These are phyloP conservation scores for Paracorniculantispora psalliotae DNA, from an alignment of 2,329 filamentous ascomycete genomes.

Conservation along the genomic window DNA sequence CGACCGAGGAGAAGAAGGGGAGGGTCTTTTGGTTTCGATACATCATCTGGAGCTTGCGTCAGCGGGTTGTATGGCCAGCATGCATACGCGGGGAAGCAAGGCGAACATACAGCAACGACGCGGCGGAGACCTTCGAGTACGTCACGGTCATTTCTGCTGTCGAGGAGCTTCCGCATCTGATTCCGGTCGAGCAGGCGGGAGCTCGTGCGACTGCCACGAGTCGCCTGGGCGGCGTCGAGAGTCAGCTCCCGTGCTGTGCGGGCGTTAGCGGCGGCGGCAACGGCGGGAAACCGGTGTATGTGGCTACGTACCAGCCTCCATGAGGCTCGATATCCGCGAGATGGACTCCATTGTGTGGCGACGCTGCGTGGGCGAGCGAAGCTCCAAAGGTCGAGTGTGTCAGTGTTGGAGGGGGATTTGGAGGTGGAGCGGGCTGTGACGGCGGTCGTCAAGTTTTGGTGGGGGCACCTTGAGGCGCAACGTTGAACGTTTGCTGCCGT, in stretches of 20 bases:
- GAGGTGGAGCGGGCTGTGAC: slow-evolving; percentile 1
- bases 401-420: slow-evolving; percentile 3
- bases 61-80: background rate
- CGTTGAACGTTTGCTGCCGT: background rate
- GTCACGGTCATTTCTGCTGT: slow-evolving; percentile 89
- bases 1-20: slow-evolving; percentile 92
- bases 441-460: background rate
- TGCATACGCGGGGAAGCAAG: slow-evolving; percentile 10
- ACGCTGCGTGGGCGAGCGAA: slow-evolving; percentile 8
- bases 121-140: slow-evolving; percentile 85
- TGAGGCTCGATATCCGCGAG: slow-evolving; percentile 84
- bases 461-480: slow-evolving; percentile 1
- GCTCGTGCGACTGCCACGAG: slow-evolving; percentile 59
- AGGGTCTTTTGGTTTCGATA: slow-evolving; percentile 84
- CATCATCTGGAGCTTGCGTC: slow-evolving; percentile 66
- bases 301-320: slow-evolving; percentile 82
- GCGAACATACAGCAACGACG: slow-evolving; percentile 71
- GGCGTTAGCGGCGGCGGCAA: slow-evolving; percentile 17
- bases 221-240: slow-evolving; percentile 90
- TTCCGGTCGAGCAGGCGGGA: slow-evolving; percentile 65
- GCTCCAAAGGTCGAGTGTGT: background rate
- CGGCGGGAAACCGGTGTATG: background rate
- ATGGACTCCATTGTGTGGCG: slow-evolving; percentile 78
- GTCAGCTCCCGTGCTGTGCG: slow-evolving; percentile 85
- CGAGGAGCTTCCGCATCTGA: slow-evolving; percentile 90